Conservation (phyloP, 768 basidiomycete genomes). For the Suillus cothurnatus region DNA sequence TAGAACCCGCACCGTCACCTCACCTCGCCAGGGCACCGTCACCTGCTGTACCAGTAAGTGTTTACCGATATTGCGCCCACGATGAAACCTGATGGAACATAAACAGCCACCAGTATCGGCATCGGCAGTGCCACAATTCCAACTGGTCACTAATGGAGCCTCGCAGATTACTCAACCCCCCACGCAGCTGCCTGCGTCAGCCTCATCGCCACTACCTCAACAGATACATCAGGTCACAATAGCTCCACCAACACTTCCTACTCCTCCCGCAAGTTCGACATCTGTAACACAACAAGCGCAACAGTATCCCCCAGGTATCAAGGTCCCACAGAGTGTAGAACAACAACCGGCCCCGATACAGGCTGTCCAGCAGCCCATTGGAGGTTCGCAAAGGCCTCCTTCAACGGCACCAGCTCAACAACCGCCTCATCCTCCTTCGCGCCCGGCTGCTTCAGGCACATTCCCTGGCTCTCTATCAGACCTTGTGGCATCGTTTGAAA, state of each 20-base stretch:
- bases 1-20: conserved; percentile 51
- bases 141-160: conserved; percentile 36
- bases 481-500: conserved; percentile 92
- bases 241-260: conserved; percentile 14
- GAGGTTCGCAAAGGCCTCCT: conserved; percentile 53
- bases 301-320: conserved; percentile 73
- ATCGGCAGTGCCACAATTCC: conserved; percentile 40
- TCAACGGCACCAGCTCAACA: conserved; percentile 52
- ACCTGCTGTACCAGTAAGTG: conserved; percentile 45
- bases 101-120: conserved; percentile 39
- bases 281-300: conserved; percentile 40
- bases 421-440: conserved; percentile 36
- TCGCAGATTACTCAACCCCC: conserved; percentile 26
- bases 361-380: conserved; percentile 33
- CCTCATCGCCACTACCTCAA: conserved; percentile 52
- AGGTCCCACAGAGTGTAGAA: conserved; percentile 47
- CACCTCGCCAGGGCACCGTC: conserved; percentile 44
- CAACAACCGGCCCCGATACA: conserved; percentile 31
- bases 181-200: conserved; percentile 36
- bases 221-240: conserved; percentile 42
- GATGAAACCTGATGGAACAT: conserved; percentile 22
- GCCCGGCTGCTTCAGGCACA: conserved; percentile 44
- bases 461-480: conserved; percentile 90
- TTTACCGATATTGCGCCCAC: conserved; percentile 10
- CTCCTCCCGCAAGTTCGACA: conserved; percentile 27